These are phyloP conservation scores for Exutisphaerella laricina DNA, from an alignment of 2,329 filamentous ascomycete genomes.

Conservation along the genomic window DNA sequence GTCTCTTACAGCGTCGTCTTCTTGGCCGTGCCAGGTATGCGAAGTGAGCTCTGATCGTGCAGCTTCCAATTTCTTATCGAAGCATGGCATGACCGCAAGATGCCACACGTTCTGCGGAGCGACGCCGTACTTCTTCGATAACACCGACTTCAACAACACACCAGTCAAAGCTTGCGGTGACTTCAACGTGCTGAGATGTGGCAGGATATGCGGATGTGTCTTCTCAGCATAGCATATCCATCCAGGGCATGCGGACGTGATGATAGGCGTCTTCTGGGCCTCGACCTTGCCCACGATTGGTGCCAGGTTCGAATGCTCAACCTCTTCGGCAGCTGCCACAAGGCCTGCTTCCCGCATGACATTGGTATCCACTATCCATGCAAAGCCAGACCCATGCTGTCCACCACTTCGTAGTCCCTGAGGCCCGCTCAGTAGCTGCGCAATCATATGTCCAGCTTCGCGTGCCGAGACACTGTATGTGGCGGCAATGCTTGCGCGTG, in stretches of 20 bases:
- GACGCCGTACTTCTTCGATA: slow-evolving; percentile 68
- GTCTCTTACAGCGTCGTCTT: slow-evolving; percentile 62
- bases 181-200: slow-evolving; percentile 84
- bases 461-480: slow-evolving; percentile 68
- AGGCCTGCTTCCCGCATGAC: slow-evolving; percentile 73
- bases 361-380: slow-evolving; percentile 89
- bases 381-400: slow-evolving; percentile 67
- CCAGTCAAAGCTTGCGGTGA: slow-evolving; percentile 90
- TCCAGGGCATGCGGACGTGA: slow-evolving; percentile 88
- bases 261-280: slow-evolving; percentile 56
- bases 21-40: slow-evolving; percentile 32
- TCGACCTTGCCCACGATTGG: slow-evolving; percentile 36
- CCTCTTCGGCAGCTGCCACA: slow-evolving; percentile 52
- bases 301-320: slow-evolving; percentile 34
- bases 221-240: slow-evolving; percentile 99
- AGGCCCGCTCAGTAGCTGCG: slow-evolving; percentile 68
- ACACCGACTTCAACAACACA: slow-evolving; percentile 78
- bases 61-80: slow-evolving; percentile 97
- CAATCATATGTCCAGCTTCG: slow-evolving; percentile 75
- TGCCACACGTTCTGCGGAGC: slow-evolving; percentile 84
- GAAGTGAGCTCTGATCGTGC: slow-evolving; percentile 83
- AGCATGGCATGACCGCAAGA: slow-evolving; percentile 94
- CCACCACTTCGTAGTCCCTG: slow-evolving; percentile 66
- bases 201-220: slow-evolving; percentile 88
- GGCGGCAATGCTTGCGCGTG: slow-evolving; percentile 80